Evolutionary conservation across 805 yeast genomes (phyloP), one percentile per base, ranked within the genome.

Genomic region (Lachancea meyersii): DNA sequence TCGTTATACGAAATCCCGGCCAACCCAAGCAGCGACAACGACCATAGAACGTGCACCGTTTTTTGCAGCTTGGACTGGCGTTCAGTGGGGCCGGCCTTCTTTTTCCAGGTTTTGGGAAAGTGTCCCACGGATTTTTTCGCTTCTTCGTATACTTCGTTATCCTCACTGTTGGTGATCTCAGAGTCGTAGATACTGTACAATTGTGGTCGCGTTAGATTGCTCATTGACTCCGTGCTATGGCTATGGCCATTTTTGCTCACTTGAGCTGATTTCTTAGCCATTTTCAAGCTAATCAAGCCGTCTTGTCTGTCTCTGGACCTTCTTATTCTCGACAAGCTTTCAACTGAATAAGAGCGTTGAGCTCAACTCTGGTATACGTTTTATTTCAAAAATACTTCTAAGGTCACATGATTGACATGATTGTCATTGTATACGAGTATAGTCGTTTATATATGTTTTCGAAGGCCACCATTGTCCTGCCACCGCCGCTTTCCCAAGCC

Each of bases 1-100:
- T 68, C 75, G 53, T 78, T 73, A 57, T 77, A 79, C 6, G 73
- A 51, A 39, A 70, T 72, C 9, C 86, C 84, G 22, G 73, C 67
- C 4, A 61, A 44, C 8, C 75, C 68, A 21, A 72, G 51, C 2
- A 63, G 41, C 2, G 49, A 17, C 3, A 53, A 24, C 10, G 57
- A 52, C 14, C 44, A 45, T 8, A 52, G 16, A 9, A 49, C 31
- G 27, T 27, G 40, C n/a, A 21, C 10, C 9, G 17, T 26, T 28
- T 19, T 33, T 34, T 38, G 44, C 27, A 47, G 10, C 27, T 9
- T 16, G 10, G 38, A 28, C 10, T 40, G 39, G 24, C 27, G 32
- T 13, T 32, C n/a, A 11, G 20, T 10, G 4, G 13, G 4, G 19
- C 9, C 19, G 9, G 3, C 7, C 13, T n/a, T 24, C 22, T 20